Conservation (phyloP, 148 eudicot species). For the Gaultheria prostrata region DNA sequence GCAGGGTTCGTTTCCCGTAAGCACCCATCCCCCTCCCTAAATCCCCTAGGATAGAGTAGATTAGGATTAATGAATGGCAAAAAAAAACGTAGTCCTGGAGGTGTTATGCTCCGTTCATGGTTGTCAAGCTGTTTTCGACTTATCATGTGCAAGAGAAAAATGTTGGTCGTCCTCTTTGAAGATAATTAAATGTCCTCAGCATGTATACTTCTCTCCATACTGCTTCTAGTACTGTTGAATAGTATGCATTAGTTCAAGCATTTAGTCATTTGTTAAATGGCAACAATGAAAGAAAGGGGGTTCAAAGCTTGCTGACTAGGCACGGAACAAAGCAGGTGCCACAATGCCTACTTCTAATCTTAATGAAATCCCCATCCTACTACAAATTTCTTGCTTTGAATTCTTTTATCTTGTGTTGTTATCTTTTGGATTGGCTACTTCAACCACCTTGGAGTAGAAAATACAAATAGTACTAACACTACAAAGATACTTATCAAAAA, state of each 20-base stretch:
- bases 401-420: background rate
- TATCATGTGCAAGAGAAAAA: conserved; percentile 51
- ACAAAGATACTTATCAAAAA: no score
- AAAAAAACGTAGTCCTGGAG: no score
- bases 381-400: background rate
- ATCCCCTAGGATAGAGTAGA: no score
- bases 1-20: no score
- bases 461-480: background rate
- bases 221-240: no score
- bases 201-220: conserved; percentile 43
- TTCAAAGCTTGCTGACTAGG: no score
- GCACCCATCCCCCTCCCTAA: no score
- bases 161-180: conserved; percentile 31
- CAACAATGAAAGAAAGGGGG: background rate
- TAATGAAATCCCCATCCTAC: no score
- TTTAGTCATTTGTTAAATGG: background rate
- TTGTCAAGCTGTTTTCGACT: conserved; percentile 59
- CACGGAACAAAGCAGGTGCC: no score
- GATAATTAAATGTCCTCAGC: conserved; percentile 77
- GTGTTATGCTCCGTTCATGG: conserved; percentile 60
- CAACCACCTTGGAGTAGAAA: background rate
- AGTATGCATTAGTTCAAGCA: no score
- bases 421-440: background rate
- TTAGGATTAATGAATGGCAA: no score
- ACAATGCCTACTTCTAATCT: background rate